Evolutionary conservation across 768 basidiomycete genomes (phyloP), one percentile per base, ranked within the genome.

Genomic region (Russula foetens): DNA sequence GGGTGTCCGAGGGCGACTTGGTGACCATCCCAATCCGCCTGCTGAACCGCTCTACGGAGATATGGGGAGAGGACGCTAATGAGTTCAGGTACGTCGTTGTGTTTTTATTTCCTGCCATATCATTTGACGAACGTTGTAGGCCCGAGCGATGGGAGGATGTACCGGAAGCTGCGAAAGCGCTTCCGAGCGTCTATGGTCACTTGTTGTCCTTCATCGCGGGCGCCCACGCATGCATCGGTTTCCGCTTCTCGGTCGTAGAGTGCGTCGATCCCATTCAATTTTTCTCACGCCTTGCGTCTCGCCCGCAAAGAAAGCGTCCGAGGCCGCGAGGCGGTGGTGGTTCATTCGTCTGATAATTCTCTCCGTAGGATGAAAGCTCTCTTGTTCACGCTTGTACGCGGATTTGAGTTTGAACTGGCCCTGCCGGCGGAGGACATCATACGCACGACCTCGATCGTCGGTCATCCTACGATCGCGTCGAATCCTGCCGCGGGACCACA

Each of bases 51-150:
- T 63, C 69, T 12, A 67, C 63, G 15, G 66, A 62, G 31, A 53
- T 75, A 8, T 75, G 72, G 69, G 73, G 73, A 11, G 66, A 66
- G 19, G 74, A 75, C 46, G 74, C 73, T 1, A 56, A 63, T 14
- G 69, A 70, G 33, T 75, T 73, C 63, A 63, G 51, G 65, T 64
- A 41, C 8, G 59, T 11, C 9, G 9, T 6, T 14, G 4, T 24
- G 14, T 2, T 3, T 31, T 24, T 12, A 4, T 24, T 11, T 33
- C 5, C 31, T 41, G 2, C 15, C 8, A 5, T 19, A 7, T 41
- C 1, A 17, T 15, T 24, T 51, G 23, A 45, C 4, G 28, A 23
- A 12, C 4, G 2, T 15, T 35, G n/a, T 48, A 66, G 65, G 41
- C 65, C 65, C 7, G 65, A 66, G 35, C 59, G 65, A 47, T 67